Evolutionary conservation across 2,329 filamentous ascomycete species (phyloP), one percentile per base, ranked within the genome.

Genomic region (Phaeosphaeriaceae sp.): DNA sequence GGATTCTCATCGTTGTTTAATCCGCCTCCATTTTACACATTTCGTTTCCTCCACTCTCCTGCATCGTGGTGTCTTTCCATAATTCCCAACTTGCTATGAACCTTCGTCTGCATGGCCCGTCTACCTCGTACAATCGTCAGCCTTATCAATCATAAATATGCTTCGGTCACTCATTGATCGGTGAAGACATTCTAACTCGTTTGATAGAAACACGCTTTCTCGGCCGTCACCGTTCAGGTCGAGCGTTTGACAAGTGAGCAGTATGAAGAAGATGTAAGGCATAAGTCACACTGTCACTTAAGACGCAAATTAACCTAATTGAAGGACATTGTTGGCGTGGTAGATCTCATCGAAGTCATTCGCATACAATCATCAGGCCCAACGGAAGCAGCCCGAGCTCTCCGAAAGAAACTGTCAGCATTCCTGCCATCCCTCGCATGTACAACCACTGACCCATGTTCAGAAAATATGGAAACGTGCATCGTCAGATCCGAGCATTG

Each of bases 291-390:
- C 35, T 17, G n/a, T 17, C 1, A n/a, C 17, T 6, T 3, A 8
- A n/a, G 5, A 2, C 15, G 17, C 5, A 40, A 3, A n/a, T 17
- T 40, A n/a, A 40, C 6, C 15, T 40, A 1, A 13, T 10, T 2
- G 4, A 3, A 73, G 72, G 74, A 98, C 77, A 84, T 96, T 40
- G 91, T 92, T 70, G 95, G 94, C 23, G 93, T 99, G 65, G 92
- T 94, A 43, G 94, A 98, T 71, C 88, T 99, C 23, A 92, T 98
- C 64, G 95, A 99, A 78, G 93, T 95, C 56, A 92, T 99, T 75
- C 91, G 91, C 66, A 88, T 99, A 59, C 95, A 99, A 79, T 85
- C 86, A 24, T 91, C 91, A 7, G 95, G 95, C 0, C 93, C 95
- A 1, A 86, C 88, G 13, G 95, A 99, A 82, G 94, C 94, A 59